Base-by-base conservation (phyloP, 495 filamentous ascomycete species). In the Aspergillus avenaceus region DNA sequence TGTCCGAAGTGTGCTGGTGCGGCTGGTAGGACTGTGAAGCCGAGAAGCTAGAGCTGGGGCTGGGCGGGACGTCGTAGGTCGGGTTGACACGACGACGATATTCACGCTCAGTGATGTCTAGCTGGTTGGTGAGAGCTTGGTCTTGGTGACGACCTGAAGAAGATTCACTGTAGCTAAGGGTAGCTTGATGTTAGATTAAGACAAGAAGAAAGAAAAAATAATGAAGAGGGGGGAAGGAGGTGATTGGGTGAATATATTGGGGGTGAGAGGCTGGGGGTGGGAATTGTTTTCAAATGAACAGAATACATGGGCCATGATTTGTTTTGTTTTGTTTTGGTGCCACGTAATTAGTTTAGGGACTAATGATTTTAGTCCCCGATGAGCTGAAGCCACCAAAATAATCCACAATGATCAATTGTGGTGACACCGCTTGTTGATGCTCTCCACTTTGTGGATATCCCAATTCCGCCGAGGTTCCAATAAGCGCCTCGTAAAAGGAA, bases 41-140 rank as follows among this genome's bases (percentile, higher is more conserved):
- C 52, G 44, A 43, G 38, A 29, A 68, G 74, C 71, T 66, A 66
- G 84, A 72, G 62, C 72, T 73, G 53, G 77, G 72, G 64, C 79
- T 77, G 63, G 84, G n/a, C n/a, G n/a, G 77, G 59, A 80, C 78
- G 61, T 77, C 77, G 78, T 85, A 86, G 54, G 70, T 78, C 45
- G 87, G 84, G 60, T 86, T 80, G 69, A 84, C 76, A 58, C 86
- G 85, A 69, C 85, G 78, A 68, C 90, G 90, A 73, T 87, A 93
- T 66, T 92, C 82, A 69, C 83, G 82, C 75, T 95, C 91, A 64
- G 85, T 85, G 54, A 86, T 67, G 79, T 96, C 91, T 69, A 95
- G 80, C 61, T 84, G 79, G 54, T 75, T 74, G 55, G 74, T 65
- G 53, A 70, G 67, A 53, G 74, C 66, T 53, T 75, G 66, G 55